phyloP scores from a whole-genome alignment of 2,329 filamentous ascomycete species.

The Pestalotiopsis sp. region DNA sequence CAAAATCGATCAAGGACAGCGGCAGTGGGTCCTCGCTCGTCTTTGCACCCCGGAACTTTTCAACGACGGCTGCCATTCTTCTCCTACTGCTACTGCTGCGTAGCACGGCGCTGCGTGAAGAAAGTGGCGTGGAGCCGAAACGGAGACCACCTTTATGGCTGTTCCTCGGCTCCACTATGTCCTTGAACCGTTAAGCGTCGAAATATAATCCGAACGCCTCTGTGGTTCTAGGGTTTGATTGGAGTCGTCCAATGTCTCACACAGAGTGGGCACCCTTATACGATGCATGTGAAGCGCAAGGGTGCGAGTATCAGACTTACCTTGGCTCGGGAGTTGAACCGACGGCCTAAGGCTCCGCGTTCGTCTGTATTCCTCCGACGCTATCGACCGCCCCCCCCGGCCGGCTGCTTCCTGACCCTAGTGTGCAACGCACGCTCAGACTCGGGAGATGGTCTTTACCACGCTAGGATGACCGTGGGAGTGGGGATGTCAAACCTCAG shows the following conservation, averaged over 20 bases:
- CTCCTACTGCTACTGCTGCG: neutral
- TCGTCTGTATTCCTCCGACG: neutral
- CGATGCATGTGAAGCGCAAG: neutral
- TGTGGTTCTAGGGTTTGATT: constrained; percentile 1
- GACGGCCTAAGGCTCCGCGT: neutral
- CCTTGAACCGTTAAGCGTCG: neutral
- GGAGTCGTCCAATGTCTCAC: neutral
- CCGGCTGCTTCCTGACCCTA: neutral
- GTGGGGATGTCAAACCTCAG: neutral
- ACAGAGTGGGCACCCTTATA: constrained; percentile 2
- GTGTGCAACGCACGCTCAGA: neutral
- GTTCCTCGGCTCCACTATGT: neutral
- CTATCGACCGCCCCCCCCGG: neutral
- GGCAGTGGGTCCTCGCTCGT: neutral
- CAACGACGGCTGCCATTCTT: neutral
- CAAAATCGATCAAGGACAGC: neutral
- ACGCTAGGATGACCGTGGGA: constrained; percentile 1
- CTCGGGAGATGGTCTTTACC: neutral
- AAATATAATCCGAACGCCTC: neutral
- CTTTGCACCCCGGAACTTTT: neutral
- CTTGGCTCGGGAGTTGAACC: neutral
- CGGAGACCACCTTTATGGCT: neutral
- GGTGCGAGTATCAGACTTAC: neutral
- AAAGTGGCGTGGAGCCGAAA: neutral
- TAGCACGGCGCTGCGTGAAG: neutral